These are phyloP conservation scores for Vitellaria paradoxa DNA, from an alignment of 179 eudicot genomes.

Conservation along the genomic window DNA sequence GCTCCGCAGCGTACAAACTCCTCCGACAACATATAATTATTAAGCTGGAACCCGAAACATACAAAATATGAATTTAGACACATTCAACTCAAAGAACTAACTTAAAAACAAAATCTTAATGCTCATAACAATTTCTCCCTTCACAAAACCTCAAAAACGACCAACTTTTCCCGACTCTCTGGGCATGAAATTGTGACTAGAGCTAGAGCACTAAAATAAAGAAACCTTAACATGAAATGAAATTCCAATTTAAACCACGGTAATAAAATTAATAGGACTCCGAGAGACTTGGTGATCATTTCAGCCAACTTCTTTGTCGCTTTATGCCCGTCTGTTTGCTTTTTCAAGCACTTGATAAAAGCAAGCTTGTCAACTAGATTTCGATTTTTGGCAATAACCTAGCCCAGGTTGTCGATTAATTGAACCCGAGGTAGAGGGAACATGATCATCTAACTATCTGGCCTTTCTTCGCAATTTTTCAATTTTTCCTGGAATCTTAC, in stretches of 20 bases:
- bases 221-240: background rate
- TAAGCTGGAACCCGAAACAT: background rate
- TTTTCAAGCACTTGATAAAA: background rate
- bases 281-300: background rate
- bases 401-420: background rate
- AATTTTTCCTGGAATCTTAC: constrained; percentile 21
- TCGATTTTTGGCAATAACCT: background rate
- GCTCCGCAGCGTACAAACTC: no score
- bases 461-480: constrained; percentile 1
- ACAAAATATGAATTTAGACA: no score
- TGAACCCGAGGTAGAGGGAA: background rate
- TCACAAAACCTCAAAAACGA: background rate
- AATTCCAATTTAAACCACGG: background rate
- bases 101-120: background rate
- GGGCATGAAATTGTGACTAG: background rate
- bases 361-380: background rate
- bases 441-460: background rate
- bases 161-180: background rate
- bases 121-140: background rate
- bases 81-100: background rate
- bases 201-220: background rate
- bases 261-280: background rate
- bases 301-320: background rate
- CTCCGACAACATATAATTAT: no score
- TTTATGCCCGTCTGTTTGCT: background rate